Evolutionary conservation across 108 stramenopile species (phyloP), one percentile per base, ranked within the genome.

Genomic region (Fragilaria radians): DNA sequence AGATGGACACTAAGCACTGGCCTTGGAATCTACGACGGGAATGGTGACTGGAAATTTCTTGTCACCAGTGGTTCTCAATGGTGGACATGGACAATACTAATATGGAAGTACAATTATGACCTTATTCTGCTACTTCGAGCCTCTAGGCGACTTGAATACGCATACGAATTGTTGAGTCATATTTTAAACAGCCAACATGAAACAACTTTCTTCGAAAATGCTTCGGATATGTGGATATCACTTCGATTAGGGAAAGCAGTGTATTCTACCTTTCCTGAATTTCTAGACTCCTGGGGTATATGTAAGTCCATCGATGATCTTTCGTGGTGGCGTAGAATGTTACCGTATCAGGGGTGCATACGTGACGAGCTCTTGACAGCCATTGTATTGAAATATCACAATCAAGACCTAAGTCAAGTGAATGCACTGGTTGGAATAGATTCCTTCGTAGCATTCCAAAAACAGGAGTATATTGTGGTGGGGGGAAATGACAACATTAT

Each of bases 401-500:
- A 91, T 66, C 82, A 85, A 67, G 66, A 76, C 46, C 65, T 73
- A 48, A 61, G 70, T 34, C 63, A 78, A 49, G 71, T 91, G 61
- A 91, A 85, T 54, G 85, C 72, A 30, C 48, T 86, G 4, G 77
- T 80, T 1, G 90, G 84, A 26, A 60, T 88, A 30, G 82, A 65
- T 0, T 67, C 77, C 50, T 86, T 81, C 33, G 72, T 80, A 5
- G 72, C 80, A 18, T 36, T 66, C 0, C 61, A 50, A 27, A 78
- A 73, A n/a, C 55, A 68, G 5, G 18, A 79, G 24, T 81, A 74
- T 46, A 65, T 63, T 27, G 59, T 91, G 22, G 51, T 62, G 51
- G 90, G 90, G 9, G 90, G 90, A 0, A 91, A 91, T 64, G 52
- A 77, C 28, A 67, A 81, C 52, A 61, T 91, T 0, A 72, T 86